phyloP scores from a whole-genome alignment of 2,329 filamentous ascomycete genomes.

The Coniella lustricola region DNA sequence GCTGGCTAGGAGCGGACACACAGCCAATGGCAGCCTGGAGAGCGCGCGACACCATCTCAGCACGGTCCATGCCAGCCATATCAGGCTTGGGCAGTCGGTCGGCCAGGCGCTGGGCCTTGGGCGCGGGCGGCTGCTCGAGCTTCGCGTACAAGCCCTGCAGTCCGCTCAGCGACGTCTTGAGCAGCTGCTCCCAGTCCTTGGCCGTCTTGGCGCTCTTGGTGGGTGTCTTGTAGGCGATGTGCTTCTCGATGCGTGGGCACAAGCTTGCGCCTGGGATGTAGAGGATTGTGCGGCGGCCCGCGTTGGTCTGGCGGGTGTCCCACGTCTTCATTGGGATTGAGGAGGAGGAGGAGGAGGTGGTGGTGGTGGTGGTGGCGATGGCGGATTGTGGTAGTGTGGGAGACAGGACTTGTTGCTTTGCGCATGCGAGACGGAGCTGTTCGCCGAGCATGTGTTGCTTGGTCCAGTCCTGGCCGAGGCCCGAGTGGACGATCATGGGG shows the following conservation, averaged over 20 bases:
- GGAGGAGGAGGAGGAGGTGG: too few relatives aligned
- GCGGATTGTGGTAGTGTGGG: background rate
- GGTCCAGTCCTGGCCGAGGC: conserved; percentile 11
- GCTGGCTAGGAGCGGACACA: background rate
- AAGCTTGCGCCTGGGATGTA: conserved; percentile 1
- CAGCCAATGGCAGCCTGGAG: conserved; percentile 12
- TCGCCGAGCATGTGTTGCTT: conserved; percentile 11
- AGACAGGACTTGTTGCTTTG: background rate
- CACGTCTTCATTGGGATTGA: conserved; percentile 7
- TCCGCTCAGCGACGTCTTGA: conserved; percentile 4
- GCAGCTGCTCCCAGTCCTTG: conserved; percentile 10
- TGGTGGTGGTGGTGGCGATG: too few relatives aligned
- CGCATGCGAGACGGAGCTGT: conserved; percentile 1
- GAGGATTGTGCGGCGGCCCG: background rate
- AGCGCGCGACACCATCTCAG: conserved; percentile 8
- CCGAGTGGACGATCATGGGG: conserved; percentile 11
- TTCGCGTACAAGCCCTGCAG: conserved; percentile 9
- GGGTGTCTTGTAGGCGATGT: background rate
- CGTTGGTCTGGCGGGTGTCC: background rate
- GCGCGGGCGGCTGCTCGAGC: background rate
- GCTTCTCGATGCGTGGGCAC: conserved; percentile 4
- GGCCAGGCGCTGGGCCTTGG: background rate
- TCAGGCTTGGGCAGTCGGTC: conserved; percentile 1
- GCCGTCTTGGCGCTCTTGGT: conserved; percentile 1
- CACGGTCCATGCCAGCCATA: conserved; percentile 2